Evolutionary conservation across 805 yeast genomes (phyloP).

Genomic region (Metschnikowia noctiluminum): DNA sequence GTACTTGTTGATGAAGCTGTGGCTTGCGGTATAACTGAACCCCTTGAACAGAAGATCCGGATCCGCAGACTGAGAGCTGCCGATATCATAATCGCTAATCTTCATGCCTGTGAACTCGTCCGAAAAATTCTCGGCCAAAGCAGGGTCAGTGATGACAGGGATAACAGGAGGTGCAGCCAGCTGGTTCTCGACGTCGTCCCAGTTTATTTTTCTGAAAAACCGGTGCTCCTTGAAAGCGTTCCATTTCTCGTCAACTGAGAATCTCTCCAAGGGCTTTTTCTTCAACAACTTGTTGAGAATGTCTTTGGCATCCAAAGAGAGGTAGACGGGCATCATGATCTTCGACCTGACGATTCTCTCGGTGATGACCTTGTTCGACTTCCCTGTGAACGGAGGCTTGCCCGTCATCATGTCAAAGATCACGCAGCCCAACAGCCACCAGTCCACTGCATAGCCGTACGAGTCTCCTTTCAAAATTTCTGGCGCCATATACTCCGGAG

Average conservation of each 20-base stretch:
- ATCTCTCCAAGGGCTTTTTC: constrained; percentile 34
- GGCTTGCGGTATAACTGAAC: constrained; percentile 44
- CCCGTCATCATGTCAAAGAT: constrained; percentile 43
- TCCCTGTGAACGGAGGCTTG: constrained; percentile 44
- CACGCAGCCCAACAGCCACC: constrained; percentile 49
- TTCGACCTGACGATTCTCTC: constrained; percentile 38
- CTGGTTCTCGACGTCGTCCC: constrained; percentile 32
- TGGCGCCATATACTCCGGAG: constrained; percentile 81
- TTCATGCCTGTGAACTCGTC: constrained; percentile 40
- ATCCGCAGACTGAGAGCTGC: constrained; percentile 6
- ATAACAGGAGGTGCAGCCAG: constrained; percentile 36
- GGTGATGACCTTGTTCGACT: constrained; percentile 35
- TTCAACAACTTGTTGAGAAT: constrained; percentile 36
- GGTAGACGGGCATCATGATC: constrained; percentile 38
- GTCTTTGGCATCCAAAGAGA: constrained; percentile 42
- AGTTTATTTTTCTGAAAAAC: constrained; percentile 37
- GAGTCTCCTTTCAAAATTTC: constrained; percentile 49
- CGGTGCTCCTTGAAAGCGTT: constrained; percentile 33
- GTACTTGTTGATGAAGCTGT: constrained; percentile 32
- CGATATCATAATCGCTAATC: constrained; percentile 19
- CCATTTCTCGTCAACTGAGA: constrained; percentile 35
- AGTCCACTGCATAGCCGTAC: constrained; percentile 49
- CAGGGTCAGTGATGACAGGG: constrained; percentile 43
- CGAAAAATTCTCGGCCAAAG: constrained; percentile 44
- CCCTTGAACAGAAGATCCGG: constrained; percentile 31